Conservation (phyloP, 805 yeast genomes). For the Tanozyma kutaoensis region DNA sequence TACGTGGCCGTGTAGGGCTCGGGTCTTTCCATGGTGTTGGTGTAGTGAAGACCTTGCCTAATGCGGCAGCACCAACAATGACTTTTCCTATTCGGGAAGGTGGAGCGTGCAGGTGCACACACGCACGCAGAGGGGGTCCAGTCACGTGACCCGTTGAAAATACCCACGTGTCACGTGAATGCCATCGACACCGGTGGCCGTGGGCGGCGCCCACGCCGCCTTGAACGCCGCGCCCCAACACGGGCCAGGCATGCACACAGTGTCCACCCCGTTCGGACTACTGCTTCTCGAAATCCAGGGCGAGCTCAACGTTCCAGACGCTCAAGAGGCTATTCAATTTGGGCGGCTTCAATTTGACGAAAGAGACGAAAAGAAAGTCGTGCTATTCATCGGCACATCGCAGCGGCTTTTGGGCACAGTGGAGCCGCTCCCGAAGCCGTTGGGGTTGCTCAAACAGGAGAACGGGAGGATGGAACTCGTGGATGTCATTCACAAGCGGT, state of each 20-base stretch:
- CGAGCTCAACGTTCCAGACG: background rate
- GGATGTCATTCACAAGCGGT: constrained; percentile 45
- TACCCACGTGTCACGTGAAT: background rate
- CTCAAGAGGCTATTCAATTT: no score
- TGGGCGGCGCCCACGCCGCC: background rate
- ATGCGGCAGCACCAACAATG: background rate
- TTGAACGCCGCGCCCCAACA: background rate
- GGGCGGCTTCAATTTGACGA: constrained; percentile 36
- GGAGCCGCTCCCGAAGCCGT: constrained; percentile 46
- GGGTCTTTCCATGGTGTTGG: background rate
- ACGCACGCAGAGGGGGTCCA: background rate
- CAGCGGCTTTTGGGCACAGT: constrained; percentile 57
- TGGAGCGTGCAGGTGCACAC: background rate
- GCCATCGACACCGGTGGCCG: background rate
- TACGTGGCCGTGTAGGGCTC: background rate
- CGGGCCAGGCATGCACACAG: background rate
- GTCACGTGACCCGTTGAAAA: background rate
- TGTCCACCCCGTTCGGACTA: background rate
- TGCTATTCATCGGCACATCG: constrained; percentile 51
- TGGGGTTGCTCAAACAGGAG: constrained; percentile 17
- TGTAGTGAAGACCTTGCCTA: background rate
- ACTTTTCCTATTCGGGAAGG: background rate
- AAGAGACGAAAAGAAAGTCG: constrained; percentile 27
- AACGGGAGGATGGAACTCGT: constrained; percentile 32
- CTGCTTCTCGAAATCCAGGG: background rate